Evolutionary conservation across 805 yeast species (phyloP).

Genomic region (Nakazawaea anatomiae): DNA sequence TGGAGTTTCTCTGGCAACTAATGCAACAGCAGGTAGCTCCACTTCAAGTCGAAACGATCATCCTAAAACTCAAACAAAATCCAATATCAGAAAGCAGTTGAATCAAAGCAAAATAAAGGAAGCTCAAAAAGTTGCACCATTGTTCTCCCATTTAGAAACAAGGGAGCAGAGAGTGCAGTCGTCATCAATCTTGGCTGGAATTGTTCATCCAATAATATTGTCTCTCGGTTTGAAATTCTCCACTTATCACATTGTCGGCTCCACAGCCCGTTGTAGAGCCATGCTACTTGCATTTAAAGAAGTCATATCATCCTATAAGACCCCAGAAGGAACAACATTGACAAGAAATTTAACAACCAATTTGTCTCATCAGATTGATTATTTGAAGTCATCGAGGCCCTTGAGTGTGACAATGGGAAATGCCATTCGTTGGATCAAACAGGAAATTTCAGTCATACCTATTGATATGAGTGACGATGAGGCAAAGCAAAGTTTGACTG

Average conservation of each 20-base stretch:
- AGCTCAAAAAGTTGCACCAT: constrained; percentile 48
- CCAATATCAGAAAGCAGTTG: constrained; percentile 49
- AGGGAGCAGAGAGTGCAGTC: constrained; percentile 66
- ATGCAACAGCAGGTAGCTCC: background rate
- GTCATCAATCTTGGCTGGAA: constrained; percentile 51
- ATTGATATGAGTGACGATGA: constrained; percentile 61
- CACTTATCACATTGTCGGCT: constrained; percentile 83
- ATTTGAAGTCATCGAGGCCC: constrained; percentile 85
- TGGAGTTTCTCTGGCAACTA: constrained; percentile 3
- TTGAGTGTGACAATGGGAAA: constrained; percentile 94
- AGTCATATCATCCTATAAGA: constrained; percentile 72
- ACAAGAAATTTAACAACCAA: constrained; percentile 86
- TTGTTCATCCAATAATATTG: constrained; percentile 83
- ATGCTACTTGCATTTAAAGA: constrained; percentile 81
- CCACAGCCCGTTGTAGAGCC: constrained; percentile 76
- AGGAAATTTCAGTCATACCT: constrained; percentile 78
- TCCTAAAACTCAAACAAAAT: constrained; percentile 38
- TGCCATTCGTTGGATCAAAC: constrained; percentile 95
- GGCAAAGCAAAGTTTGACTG: constrained; percentile 61
- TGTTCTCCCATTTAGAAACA: constrained; percentile 77
- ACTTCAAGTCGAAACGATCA: constrained; percentile 17
- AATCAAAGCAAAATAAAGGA: constrained; percentile 43
- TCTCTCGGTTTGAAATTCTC: constrained; percentile 76
- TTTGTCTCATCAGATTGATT: constrained; percentile 88
- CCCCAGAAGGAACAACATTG: constrained; percentile 81